Base-by-base conservation (phyloP, 2,329 filamentous ascomycete genomes). In the Penicillium sp. region DNA sequence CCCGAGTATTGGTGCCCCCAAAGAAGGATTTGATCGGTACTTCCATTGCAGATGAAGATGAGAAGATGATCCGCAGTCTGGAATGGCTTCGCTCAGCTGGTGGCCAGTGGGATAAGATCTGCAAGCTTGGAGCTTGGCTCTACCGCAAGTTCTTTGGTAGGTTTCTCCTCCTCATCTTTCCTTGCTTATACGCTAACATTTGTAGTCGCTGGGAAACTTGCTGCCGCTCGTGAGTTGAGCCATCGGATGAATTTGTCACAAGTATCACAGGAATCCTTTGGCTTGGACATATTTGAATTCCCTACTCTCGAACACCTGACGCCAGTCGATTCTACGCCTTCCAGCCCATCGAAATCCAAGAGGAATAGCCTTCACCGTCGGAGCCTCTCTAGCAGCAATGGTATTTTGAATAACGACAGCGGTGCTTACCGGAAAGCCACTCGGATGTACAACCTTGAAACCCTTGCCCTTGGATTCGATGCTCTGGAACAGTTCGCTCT, bases 141-240 rank as follows among this genome's bases (percentile, higher is more conserved):
- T 91, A 96, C 76, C 90, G 90, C 68, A 87, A 88, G 59, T 92
- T 97, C 68, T 82, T 96, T 47, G 83, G 91, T 96, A 84, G 80
- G 91, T 83, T 55, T 64, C 62, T 67, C 69, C 49, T 67, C 69
- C 49, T 35, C 2, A 43, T 8, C 14, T 6, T 22, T 21, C 19
- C 48, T 33, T 22, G 6, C 16, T 5, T 19, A 14, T 11, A 24
- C 47, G 48, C 58, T 61, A 64, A 65, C 27, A 27, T 57, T 35
- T 26, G 46, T 54, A 73, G 72, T 68, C 54, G 59, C 71, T 46
- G 76, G 76, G 13, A 74, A 72, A 55, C 75, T 88, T 46, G 75
- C 77, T 31, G 84, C 84, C 48, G 85, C 86, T 52, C 76, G 82
- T 48, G 77, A 78, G 60, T 75, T 89, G 41, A 76, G 80, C 29